These are phyloP conservation scores for Zygosaccharomyces pseudorouxii DNA, from an alignment of 805 yeast genomes.

Conservation along the genomic window DNA sequence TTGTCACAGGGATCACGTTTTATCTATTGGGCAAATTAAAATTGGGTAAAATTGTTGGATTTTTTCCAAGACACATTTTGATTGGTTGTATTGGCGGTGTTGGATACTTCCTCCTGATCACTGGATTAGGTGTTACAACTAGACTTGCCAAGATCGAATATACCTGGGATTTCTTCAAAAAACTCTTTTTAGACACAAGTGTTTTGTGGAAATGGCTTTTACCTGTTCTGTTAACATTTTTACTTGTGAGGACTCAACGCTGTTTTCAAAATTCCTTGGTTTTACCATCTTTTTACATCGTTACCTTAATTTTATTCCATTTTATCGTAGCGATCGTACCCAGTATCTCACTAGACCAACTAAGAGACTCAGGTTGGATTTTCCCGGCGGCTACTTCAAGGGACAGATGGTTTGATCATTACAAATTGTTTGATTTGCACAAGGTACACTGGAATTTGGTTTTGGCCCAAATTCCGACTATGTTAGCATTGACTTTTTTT, in stretches of 20 bases:
- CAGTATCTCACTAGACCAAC: slow-evolving; percentile 51
- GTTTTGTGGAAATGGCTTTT: slow-evolving; percentile 61
- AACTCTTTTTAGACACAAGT: slow-evolving; percentile 36
- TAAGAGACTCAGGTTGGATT: slow-evolving; percentile 80
- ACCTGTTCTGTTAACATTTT: slow-evolving; percentile 60
- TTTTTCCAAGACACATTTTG: slow-evolving; percentile 91
- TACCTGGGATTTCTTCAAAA: slow-evolving; percentile 49
- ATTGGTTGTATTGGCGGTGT: slow-evolving; percentile 99
- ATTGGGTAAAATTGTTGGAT: slow-evolving; percentile 84
- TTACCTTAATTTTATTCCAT: slow-evolving; percentile 68
- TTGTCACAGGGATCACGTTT: slow-evolving; percentile 83
- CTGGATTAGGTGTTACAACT: slow-evolving; percentile 90
- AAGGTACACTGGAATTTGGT: slow-evolving; percentile 74
- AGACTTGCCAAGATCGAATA: slow-evolving; percentile 69
- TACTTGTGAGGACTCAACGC: slow-evolving; percentile 60
- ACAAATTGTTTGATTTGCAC: slow-evolving; percentile 61
- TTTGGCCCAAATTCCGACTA: slow-evolving; percentile 72
- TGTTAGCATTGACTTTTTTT: slow-evolving; percentile 92
- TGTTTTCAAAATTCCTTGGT: slow-evolving; percentile 60
- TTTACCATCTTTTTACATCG: slow-evolving; percentile 75
- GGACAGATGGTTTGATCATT: slow-evolving; percentile 90
- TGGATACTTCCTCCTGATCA: slow-evolving; percentile 83
- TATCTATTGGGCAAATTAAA: slow-evolving; percentile 69
- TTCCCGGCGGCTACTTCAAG: slow-evolving; percentile 51
- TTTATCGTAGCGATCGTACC: slow-evolving; percentile 61